Base-by-base conservation (phyloP, 2,329 filamentous ascomycete genomes). In the Parafenestella ontariensis region DNA sequence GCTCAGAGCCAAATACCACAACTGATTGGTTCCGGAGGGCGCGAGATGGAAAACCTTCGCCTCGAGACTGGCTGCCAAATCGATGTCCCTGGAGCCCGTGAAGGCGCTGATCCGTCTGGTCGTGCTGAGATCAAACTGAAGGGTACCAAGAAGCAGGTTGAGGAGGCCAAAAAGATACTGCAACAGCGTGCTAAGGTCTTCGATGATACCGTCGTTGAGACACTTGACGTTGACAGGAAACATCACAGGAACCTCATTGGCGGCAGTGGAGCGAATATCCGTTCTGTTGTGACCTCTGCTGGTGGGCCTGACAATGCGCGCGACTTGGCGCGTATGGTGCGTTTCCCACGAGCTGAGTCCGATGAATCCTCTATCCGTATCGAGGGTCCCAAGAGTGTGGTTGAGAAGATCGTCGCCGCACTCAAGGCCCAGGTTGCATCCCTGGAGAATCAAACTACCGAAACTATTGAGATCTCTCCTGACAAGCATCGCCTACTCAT, bases 1-100 rank as follows among this genome's bases (percentile, higher is more conserved):
- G 90, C 96, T 63, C 92, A 95, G 77, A 93, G 88, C 78, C 93
- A 98, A 76, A 83, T 99, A 53, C 92, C 93, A n/a, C 94, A 91
- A 17, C 80, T 99, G 61, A 98, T 99, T 67, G 95, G 95, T 45
- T 88, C 92, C 68, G 90, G 92, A 36, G 95, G 95, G 60, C 87
- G 89, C 65, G 92, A 91, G 65, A 91, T 99, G 84, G 95, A 98
- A 67, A 89, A 92, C 70, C 83, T 99, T 44, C 90, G 95, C 55
- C 87, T 92, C 61, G 82, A 86, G 50, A 96, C 92, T 43, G 92
- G 92, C 49, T 92, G 92, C 21, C 90, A 90, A 77, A 94, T 99
- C 62, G 94, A 98, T 72, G 90, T 99, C 44, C 95, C 95, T 23
- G 89, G 90, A 58, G 88, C 87, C 50, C 86, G 89, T 55, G 91